Evolutionary conservation across 805 yeast genomes (phyloP).

Genomic region (Candida nitratophila): DNA sequence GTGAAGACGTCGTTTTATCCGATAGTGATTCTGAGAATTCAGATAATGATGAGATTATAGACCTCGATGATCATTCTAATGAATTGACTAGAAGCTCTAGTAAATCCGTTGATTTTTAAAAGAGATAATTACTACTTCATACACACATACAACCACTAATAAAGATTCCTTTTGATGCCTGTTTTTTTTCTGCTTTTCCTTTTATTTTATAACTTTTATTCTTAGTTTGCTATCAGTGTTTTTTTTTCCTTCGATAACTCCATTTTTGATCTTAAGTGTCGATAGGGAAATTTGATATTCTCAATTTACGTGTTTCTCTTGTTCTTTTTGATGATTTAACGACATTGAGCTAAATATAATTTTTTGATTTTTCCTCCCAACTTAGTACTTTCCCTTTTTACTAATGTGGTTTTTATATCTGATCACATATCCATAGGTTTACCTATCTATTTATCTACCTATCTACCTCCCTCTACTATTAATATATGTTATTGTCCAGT

Average conservation of each 20-base stretch:
- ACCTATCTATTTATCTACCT: too few relatives aligned
- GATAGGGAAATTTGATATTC: too few relatives aligned
- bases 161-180: too few relatives aligned
- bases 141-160: too few relatives aligned
- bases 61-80: constrained; percentile 9
- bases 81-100: constrained; percentile 1
- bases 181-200: too few relatives aligned
- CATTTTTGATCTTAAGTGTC: too few relatives aligned
- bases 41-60: constrained; percentile 16
- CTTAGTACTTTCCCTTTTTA: not conserved
- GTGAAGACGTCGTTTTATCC: constrained; percentile 11
- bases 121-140: too few relatives aligned
- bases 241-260: too few relatives aligned
- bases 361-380: not conserved
- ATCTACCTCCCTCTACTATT: too few relatives aligned
- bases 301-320: not conserved
- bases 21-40: constrained; percentile 21
- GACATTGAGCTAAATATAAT: not conserved
- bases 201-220: too few relatives aligned
- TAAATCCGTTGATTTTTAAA: not conserved
- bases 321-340: not conserved
- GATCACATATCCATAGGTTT: not conserved
- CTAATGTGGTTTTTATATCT: not conserved
- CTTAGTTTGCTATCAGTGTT: too few relatives aligned
- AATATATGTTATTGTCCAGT: too few relatives aligned